Evolutionary conservation across 805 yeast species (phyloP).

Genomic region (Nakazawaea peltata): DNA sequence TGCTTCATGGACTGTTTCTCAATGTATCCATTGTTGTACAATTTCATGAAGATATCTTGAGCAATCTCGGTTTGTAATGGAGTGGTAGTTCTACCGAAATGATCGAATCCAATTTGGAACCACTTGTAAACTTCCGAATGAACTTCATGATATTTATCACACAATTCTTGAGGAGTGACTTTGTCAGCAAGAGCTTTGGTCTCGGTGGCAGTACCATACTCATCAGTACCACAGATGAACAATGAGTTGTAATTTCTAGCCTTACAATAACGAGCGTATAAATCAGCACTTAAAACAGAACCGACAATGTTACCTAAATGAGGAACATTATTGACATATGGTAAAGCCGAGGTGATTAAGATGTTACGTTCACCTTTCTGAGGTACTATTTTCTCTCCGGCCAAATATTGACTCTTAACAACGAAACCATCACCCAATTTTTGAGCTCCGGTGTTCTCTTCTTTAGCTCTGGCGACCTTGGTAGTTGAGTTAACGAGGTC

Average conservation of each 20-base stretch:
- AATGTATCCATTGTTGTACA: slow-evolving; percentile 68
- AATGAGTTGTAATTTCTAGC: slow-evolving; percentile 82
- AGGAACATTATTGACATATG: slow-evolving; percentile 97
- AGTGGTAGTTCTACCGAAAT: slow-evolving; percentile 96
- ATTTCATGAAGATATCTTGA: slow-evolving; percentile 79
- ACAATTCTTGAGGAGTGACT: slow-evolving; percentile 78
- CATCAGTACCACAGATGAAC: slow-evolving; percentile 95
- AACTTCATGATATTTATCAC: slow-evolving; percentile 82
- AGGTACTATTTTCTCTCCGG: slow-evolving; percentile 44
- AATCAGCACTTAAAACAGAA: slow-evolving; percentile 90
- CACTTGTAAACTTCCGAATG: slow-evolving; percentile 92
- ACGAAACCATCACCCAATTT: slow-evolving; percentile 14
- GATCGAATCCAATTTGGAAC: slow-evolving; percentile 93
- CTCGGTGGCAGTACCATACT: slow-evolving; percentile 99
- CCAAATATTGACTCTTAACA: slow-evolving; percentile 14
- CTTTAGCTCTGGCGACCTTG: slow-evolving; percentile 30
- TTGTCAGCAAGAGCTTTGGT: slow-evolving; percentile 95
- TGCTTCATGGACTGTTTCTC: slow-evolving; percentile 88
- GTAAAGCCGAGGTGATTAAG: slow-evolving; percentile 90
- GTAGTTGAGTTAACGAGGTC: slow-evolving; percentile 38
- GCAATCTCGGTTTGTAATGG: slow-evolving; percentile 88
- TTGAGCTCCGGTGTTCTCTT: slow-evolving; percentile 31
- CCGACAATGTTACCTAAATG: slow-evolving; percentile 97
- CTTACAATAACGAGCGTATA: slow-evolving; percentile 83
- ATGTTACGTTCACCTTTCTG: slow-evolving; percentile 68